Conservation (phyloP, 31 red algal species). For the Odonthalia washingtoniensis region DNA sequence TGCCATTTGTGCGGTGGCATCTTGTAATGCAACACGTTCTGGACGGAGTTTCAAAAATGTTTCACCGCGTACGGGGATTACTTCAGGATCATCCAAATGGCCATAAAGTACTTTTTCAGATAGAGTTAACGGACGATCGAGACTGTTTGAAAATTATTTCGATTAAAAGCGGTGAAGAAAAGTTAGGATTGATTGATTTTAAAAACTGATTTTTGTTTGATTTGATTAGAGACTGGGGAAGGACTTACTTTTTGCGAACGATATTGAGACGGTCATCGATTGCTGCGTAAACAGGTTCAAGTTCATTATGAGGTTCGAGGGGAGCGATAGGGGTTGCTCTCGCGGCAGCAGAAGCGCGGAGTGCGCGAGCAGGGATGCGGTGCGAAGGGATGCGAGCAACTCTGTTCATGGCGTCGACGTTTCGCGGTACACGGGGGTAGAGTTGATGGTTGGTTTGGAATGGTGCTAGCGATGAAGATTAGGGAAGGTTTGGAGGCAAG, state of each 20-base stretch:
- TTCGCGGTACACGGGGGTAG: neutral
- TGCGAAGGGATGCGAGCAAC: conserved; percentile 45
- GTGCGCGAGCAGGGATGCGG: conserved; percentile 48
- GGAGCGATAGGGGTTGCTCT: conserved; percentile 73
- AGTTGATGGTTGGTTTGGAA: neutral
- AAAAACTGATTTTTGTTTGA: neutral
- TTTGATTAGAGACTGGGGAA: neutral
- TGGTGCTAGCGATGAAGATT: neutral
- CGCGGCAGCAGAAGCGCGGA: conserved; percentile 60
- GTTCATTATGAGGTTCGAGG: conserved; percentile 83
- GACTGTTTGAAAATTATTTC: no score
- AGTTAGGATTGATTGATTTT: neutral
- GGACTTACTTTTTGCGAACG: conserved; percentile 78
- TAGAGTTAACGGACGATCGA: conserved; percentile 77
- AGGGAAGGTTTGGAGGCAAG: neutral
- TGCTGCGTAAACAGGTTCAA: conserved; percentile 87
- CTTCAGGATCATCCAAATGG: conserved; percentile 85
- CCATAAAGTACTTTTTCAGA: conserved; percentile 97
- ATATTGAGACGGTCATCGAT: conserved; percentile 86
- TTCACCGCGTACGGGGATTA: conserved; percentile 86
- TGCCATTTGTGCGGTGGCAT: conserved; percentile 99
- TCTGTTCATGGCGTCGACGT: conserved; percentile 58
- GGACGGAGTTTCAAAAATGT: conserved; percentile 96
- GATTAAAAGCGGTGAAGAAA: no score
- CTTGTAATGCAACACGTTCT: conserved; percentile 96